Conservation (phyloP, 2,329 filamentous ascomycete genomes). For the Colletotrichum navitas region DNA sequence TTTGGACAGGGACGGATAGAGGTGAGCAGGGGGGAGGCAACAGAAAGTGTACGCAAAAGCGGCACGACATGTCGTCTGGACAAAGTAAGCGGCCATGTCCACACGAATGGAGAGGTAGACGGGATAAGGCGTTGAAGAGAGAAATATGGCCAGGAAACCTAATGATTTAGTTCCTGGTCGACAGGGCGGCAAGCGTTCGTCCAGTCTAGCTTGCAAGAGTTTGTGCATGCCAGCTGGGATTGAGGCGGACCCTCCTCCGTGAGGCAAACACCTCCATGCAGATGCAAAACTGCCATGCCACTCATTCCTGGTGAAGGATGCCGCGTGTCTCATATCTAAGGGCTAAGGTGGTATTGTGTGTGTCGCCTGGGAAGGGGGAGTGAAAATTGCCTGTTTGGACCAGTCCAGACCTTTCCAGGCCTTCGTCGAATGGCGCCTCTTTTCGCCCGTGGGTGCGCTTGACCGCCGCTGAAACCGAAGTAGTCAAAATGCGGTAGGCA, state of each 20-base stretch:
- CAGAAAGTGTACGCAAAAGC: neutral
- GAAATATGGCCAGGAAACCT: neutral
- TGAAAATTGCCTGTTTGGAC: neutral
- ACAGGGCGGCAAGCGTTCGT: neutral
- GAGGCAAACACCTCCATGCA: neutral
- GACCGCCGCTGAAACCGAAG: constrained; percentile 30
- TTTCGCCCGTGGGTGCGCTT: constrained; percentile 7
- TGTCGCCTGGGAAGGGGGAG: neutral
- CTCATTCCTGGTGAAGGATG: neutral
- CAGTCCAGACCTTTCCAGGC: constrained; percentile 21
- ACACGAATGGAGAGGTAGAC: neutral
- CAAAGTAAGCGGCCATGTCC: neutral
- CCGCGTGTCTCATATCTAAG: constrained; percentile 1
- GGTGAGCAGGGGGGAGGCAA: neutral
- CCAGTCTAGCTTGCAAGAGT: neutral
- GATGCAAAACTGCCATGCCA: constrained; percentile 12
- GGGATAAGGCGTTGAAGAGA: neutral
- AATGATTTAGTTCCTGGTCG: neutral
- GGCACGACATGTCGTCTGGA: neutral
- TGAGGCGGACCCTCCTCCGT: neutral
- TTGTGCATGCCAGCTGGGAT: neutral
- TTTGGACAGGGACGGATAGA: neutral
- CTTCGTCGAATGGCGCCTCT: neutral
- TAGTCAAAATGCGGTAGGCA: neutral
- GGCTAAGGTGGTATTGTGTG: neutral